A percentile compares a stretch with the other conserved stretches of the same genome.
Conservation (phyloP, 2,329 filamentous ascomycete genomes). For the Huntiella omanensis region DNA sequence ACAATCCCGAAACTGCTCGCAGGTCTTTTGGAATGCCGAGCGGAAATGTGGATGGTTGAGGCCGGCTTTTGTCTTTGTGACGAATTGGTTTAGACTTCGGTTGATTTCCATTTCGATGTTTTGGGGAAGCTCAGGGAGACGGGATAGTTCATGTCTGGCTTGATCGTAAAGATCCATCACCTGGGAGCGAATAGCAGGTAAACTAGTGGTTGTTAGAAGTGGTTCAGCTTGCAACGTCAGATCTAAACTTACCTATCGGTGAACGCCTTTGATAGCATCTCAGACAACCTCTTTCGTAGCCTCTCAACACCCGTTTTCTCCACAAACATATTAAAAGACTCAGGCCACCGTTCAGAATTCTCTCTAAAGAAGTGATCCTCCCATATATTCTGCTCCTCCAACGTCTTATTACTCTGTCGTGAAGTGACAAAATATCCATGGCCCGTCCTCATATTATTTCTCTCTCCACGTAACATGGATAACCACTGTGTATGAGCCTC, state of each 20-base stretch:
- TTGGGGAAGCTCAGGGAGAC: slow-evolving; percentile 46
- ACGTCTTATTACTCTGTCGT: slow-evolving; percentile 36
- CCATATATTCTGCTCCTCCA: slow-evolving; percentile 32
- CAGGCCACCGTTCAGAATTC: slow-evolving; percentile 26
- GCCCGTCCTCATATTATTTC: slow-evolving; percentile 35
- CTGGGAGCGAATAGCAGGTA: slow-evolving; percentile 36
- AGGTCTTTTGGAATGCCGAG: slow-evolving; percentile 25
- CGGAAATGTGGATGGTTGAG: slow-evolving; percentile 32
- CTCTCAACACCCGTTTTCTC: slow-evolving; percentile 34
- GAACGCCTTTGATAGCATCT: slow-evolving; percentile 34
- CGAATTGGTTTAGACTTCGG: slow-evolving; percentile 38
- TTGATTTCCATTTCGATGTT: slow-evolving; percentile 50
- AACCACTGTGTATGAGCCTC: slow-evolving; percentile 37
- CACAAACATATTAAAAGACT: slow-evolving; percentile 26
- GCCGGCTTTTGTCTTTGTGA: slow-evolving; percentile 30
- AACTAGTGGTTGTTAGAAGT: slow-evolving; percentile 14
- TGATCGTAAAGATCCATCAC: slow-evolving; percentile 27
- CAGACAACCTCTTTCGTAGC: slow-evolving; percentile 32
- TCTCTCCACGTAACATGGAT: slow-evolving; percentile 40
- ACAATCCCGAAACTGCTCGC: slow-evolving; percentile 31
- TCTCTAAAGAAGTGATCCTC: slow-evolving; percentile 34
- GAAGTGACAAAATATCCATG: slow-evolving; percentile 69
- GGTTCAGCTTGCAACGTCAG: background rate
- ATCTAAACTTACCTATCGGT: slow-evolving; percentile 25
- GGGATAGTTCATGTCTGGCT: slow-evolving; percentile 34